These are phyloP conservation scores for Parietichytrium sp. DNA, from an alignment of 108 stramenopile species.

Conservation along the genomic window DNA sequence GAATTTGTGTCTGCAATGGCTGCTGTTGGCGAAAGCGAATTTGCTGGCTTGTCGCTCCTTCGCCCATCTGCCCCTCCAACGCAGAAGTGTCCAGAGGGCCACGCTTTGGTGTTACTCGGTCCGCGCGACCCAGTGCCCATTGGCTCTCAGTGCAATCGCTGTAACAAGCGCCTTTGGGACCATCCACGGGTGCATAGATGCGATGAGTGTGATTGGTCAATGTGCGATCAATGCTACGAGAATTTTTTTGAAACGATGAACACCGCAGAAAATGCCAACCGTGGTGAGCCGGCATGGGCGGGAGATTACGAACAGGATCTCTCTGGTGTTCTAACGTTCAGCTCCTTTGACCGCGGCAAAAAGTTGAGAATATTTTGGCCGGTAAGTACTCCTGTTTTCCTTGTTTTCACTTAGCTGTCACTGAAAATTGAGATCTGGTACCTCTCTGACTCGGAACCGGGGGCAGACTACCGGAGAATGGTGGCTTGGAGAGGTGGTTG, in stretches of 20 bases:
- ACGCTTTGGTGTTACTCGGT: background rate
- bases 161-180: background rate
- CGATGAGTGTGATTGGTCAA: conserved; percentile 9
- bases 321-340: background rate
- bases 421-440: too few relatives aligned
- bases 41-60: background rate
- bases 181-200: conserved; percentile 5
- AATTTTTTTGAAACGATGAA: conserved; percentile 29
- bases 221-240: conserved; percentile 24
- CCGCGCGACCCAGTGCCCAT: conserved; percentile 17
- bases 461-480: conserved; percentile 37
- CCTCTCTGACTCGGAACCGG: too few relatives aligned
- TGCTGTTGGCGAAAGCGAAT: background rate
- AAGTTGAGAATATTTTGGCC: conserved; percentile 12
- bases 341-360: background rate
- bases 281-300: conserved; percentile 5
- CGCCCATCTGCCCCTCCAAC: background rate
- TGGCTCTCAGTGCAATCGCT: conserved; percentile 6
- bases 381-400: too few relatives aligned
- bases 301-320: background rate
- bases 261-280: background rate
- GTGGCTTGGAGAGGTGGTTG: conserved; percentile 21
- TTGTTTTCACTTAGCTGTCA: too few relatives aligned
- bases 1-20: conserved; percentile 1
- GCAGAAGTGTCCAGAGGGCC: conserved; percentile 19